phyloP scores from a whole-genome alignment of 208 protist genomes.

The Wallacemonas rigidus region DNA sequence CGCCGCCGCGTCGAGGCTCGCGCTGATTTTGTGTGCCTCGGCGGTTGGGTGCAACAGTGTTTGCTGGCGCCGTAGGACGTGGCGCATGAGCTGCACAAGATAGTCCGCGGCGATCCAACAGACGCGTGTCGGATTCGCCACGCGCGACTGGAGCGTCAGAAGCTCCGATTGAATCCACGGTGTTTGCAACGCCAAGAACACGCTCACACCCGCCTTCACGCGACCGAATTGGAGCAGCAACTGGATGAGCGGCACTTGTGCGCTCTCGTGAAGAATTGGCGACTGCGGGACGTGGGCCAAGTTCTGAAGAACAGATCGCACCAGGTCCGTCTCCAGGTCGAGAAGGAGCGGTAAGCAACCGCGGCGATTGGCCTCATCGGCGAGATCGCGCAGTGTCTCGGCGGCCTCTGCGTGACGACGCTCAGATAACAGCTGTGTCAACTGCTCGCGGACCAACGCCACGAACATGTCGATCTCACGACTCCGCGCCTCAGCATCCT shows the following conservation, averaged over 20 bases:
- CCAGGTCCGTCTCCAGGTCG: slow-evolving; percentile 66
- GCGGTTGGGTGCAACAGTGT: slow-evolving; percentile 51
- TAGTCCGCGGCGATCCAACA: slow-evolving; percentile 76
- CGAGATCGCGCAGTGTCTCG: slow-evolving; percentile 62
- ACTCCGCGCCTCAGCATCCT: slow-evolving; percentile 22
- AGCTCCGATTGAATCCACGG: slow-evolving; percentile 73
- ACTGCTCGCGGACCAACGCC: slow-evolving; percentile 70
- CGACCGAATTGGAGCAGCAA: slow-evolving; percentile 80
- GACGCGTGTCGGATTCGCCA: slow-evolving; percentile 53
- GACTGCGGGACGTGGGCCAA: slow-evolving; percentile 61
- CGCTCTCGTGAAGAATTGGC: slow-evolving; percentile 69
- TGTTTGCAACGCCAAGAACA: slow-evolving; percentile 71
- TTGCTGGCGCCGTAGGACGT: slow-evolving; percentile 64
- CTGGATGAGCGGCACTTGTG: slow-evolving; percentile 80
- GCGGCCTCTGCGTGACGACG: slow-evolving; percentile 68
- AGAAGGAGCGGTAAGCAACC: slow-evolving; percentile 72
- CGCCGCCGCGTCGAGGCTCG: background rate
- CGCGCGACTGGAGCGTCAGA: slow-evolving; percentile 62
- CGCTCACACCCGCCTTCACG: slow-evolving; percentile 40
- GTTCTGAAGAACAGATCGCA: slow-evolving; percentile 43
- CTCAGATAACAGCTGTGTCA: slow-evolving; percentile 66
- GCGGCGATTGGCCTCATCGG: slow-evolving; percentile 45
- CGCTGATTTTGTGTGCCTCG: slow-evolving; percentile 17
- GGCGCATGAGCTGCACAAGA: slow-evolving; percentile 61
- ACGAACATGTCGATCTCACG: slow-evolving; percentile 60